phyloP scores from a whole-genome alignment of 345 rosid genomes.

The Microcos paniculata region DNA sequence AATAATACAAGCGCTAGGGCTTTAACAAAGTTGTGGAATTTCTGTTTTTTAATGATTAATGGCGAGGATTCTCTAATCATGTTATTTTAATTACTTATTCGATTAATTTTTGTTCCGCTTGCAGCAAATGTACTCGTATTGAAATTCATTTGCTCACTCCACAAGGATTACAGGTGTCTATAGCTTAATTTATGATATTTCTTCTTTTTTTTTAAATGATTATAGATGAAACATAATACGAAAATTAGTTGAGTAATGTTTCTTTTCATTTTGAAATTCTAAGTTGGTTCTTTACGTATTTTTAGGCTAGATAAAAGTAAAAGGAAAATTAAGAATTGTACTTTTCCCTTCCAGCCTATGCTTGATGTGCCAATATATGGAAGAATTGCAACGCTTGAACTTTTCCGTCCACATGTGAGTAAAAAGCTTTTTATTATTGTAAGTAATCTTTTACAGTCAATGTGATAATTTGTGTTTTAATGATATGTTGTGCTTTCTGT shows the following conservation, averaged over 20 bases:
- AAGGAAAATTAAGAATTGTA: neutral
- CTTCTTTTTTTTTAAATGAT: neutral
- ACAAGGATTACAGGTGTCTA: constrained; percentile 80
- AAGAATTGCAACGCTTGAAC: constrained; percentile 88
- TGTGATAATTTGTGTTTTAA: constrained; percentile 8
- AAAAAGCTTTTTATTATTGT: constrained; percentile 5
- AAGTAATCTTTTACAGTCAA: neutral
- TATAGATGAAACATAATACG: neutral
- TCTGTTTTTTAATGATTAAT: neutral
- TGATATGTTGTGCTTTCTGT: constrained; percentile 18
- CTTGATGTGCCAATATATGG: constrained; percentile 92
- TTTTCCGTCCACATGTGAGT: constrained; percentile 95
- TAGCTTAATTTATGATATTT: neutral
- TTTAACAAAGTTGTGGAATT: neutral
- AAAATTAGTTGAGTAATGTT: neutral
- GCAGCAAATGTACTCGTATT: constrained; percentile 90
- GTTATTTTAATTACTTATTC: neutral
- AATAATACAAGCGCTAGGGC: neutral
- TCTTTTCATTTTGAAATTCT: neutral
- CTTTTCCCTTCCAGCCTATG: constrained; percentile 58
- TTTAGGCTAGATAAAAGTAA: neutral
- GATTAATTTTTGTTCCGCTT: neutral
- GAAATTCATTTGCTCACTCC: constrained; percentile 83
- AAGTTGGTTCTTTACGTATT: neutral
- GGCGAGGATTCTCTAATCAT: neutral